Base-by-base conservation (phyloP, 2,329 filamentous ascomycete genomes). In the Sporothrix luriei region DNA sequence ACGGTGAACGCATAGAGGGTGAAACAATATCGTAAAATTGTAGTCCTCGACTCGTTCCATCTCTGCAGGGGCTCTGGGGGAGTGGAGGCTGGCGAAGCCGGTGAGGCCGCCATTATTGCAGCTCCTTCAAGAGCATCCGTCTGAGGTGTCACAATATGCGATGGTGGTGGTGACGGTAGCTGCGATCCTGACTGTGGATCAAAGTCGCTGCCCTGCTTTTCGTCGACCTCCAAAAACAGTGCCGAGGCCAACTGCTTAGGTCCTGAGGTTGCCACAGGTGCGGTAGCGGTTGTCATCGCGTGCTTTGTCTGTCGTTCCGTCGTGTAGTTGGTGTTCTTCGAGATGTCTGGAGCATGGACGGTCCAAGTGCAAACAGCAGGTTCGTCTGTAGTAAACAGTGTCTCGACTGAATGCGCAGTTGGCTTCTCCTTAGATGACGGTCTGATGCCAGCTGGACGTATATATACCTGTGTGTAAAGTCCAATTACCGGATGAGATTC, bases 21-120 rank as follows among this genome's bases (percentile, higher is more conserved):
- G 0, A 86, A 82, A 48, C 85, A 77, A 59, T 87, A 86, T 51
- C 88, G 84, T 73, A 81, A 88, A 4, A 85, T 78, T 75, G 90
- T 91, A 54, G 82, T 80, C 10, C 79, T 77, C 0, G 89, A 84
- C n/a, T 80, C 78, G 74, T 91, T 91, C 90, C 90, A 92, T 77
- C 77, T 80, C 74, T 90, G 85, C 19, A 81, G 74, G 4, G 14
- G 40, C 40, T 69, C 66, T 1, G 43, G 66, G 6, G 55, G n/a
- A 7, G 54, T 46, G 3, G 54, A 61, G 24, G 16, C 16, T 4
- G 65, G 64, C 54, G 40, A 52, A 14, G 48, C 40, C 6, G 24
- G 65, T 13, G 64, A 1, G 38, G 24, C 11, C 54, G 68, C 70
- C 2, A 66, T 7, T 11, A 21, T 16, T 6, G 57, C 69, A 10